Conservation (phyloP, 2,329 filamentous ascomycete species). For the Colletotrichum kahawae region DNA sequence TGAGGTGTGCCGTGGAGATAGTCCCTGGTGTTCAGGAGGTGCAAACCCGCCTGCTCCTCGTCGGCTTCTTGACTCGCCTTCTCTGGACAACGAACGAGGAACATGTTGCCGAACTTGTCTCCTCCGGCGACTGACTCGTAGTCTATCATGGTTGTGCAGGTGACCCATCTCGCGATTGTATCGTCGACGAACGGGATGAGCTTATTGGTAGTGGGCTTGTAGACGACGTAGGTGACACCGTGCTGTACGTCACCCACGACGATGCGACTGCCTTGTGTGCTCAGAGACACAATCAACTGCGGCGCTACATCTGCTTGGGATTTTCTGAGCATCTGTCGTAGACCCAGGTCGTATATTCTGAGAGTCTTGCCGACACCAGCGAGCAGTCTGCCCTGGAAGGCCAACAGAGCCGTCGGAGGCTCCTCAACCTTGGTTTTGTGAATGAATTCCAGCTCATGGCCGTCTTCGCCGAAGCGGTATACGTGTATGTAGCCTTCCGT, state of each 20-base stretch:
- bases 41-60: conserved; percentile 87
- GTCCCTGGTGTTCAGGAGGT: conserved; percentile 86
- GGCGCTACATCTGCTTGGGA: conserved; percentile 80
- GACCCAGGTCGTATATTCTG: conserved; percentile 89
- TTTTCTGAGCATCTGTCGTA: conserved; percentile 92
- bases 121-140: conserved; percentile 95
- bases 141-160: conserved; percentile 90
- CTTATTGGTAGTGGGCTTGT: conserved; percentile 90
- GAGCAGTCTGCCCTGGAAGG: conserved; percentile 88
- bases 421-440: conserved; percentile 95
- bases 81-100: conserved; percentile 85
- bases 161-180: conserved; percentile 87
- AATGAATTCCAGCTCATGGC: conserved; percentile 89
- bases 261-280: conserved; percentile 90
- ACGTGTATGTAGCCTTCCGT: conserved; percentile 87
- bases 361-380: conserved; percentile 85
- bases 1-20: conserved; percentile 92
- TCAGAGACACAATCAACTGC: conserved; percentile 85
- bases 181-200: conserved; percentile 95
- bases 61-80: conserved; percentile 90
- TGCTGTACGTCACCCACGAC: conserved; percentile 93
- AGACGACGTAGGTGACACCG: conserved; percentile 89
- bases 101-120: conserved; percentile 97
- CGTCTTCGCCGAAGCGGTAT: conserved; percentile 86
- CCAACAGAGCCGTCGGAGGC: conserved; percentile 86